A percentile compares a stretch with the other conserved stretches of the same genome.
Evolutionary conservation across 2,329 filamentous ascomycete genomes (phyloP).

Genomic region (Delphinella strobiligena): DNA sequence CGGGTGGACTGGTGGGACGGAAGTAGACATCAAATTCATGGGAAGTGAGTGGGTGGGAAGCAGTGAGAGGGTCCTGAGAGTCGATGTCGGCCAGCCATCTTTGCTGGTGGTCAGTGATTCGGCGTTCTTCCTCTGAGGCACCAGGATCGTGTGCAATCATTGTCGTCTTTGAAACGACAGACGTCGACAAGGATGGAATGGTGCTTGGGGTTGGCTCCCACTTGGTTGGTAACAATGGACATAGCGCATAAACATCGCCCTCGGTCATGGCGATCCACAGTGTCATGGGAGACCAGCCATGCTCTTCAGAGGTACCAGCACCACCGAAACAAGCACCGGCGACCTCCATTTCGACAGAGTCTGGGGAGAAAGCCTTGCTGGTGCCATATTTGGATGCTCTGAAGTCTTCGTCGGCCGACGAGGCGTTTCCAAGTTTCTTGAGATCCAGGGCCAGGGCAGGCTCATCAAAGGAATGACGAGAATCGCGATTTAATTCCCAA

Average conservation of each 20-base stretch:
- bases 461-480: slow-evolving; percentile 77
- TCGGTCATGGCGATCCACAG: slow-evolving; percentile 93
- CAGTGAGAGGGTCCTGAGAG: slow-evolving; percentile 37
- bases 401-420: slow-evolving; percentile 71
- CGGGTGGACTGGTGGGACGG: slow-evolving; percentile 40
- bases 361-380: slow-evolving; percentile 75
- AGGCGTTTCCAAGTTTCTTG: slow-evolving; percentile 77
- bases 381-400: slow-evolving; percentile 60
- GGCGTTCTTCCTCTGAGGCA: slow-evolving; percentile 33
- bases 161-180: slow-evolving; percentile 61
- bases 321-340: slow-evolving; percentile 85
- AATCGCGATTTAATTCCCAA: slow-evolving; percentile 78
- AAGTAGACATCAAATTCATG: slow-evolving; percentile 41
- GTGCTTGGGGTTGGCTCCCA: slow-evolving; percentile 65
- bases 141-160: slow-evolving; percentile 28
- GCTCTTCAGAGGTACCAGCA: slow-evolving; percentile 42
- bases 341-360: slow-evolving; percentile 87
- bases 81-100: slow-evolving; percentile 48
- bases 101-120: slow-evolving; percentile 40
- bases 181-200: slow-evolving; percentile 70
- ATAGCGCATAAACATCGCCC: slow-evolving; percentile 87
- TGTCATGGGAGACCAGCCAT: slow-evolving; percentile 86
- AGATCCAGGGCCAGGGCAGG: slow-evolving; percentile 77
- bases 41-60: slow-evolving; percentile 25
- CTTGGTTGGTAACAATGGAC: slow-evolving; percentile 73